phyloP scores from a whole-genome alignment of 495 filamentous ascomycete species.

The Neurospora terricola region DNA sequence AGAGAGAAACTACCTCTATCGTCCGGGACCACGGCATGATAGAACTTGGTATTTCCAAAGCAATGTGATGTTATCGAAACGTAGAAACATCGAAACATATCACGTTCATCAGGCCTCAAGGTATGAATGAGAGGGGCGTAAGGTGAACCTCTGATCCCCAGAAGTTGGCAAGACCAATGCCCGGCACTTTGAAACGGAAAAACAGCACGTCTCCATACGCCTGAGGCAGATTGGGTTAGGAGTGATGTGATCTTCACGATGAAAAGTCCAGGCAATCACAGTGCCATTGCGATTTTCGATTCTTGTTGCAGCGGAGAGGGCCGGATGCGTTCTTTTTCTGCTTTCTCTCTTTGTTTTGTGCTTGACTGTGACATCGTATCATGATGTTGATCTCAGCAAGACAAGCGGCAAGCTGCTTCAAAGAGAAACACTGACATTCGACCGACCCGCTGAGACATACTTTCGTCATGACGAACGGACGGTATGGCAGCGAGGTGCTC shows the following conservation, averaged over 20 bases:
- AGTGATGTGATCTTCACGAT: neutral
- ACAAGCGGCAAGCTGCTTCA: neutral
- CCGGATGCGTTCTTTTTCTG: neutral
- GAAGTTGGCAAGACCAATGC: neutral
- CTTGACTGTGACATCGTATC: neutral
- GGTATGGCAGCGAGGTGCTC: no score
- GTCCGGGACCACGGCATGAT: neutral
- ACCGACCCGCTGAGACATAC: neutral
- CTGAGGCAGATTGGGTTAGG: neutral
- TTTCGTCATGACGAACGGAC: neutral
- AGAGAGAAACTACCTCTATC: neutral
- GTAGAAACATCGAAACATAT: neutral
- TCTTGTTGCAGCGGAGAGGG: neutral
- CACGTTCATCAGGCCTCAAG: neutral
- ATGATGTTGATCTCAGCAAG: neutral
- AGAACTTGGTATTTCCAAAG: neutral
- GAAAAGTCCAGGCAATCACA: neutral
- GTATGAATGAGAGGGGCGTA: neutral
- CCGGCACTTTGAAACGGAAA: neutral
- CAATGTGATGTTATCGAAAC: neutral
- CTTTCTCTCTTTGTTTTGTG: neutral
- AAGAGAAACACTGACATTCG: neutral
- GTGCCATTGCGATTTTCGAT: neutral
- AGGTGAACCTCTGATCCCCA: neutral
- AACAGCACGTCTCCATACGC: neutral